Evolutionary conservation across 129 eudicot species (phyloP), one percentile per base, ranked within the genome.

Genomic region (Tagetes erecta): DNA sequence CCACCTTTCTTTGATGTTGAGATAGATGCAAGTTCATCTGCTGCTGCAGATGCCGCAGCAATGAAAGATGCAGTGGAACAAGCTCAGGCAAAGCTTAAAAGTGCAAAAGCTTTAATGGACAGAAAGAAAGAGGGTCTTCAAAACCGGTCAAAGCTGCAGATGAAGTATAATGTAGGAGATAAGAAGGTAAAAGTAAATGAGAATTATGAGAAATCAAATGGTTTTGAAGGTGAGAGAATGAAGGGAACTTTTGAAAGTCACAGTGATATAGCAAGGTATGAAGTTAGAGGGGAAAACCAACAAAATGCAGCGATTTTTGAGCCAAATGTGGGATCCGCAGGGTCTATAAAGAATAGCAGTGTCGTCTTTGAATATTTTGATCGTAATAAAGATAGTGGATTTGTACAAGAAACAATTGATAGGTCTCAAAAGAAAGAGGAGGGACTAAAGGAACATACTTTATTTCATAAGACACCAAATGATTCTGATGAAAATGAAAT

Each of bases 1-100:
- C 88, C 84, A 60, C 82, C 88, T 60, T 90, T 78, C 69, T 86
- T 84, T 83, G 96, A 89, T 62, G 92, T 86, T 76, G 95, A 93
- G 73, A 77, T 86, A 71, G 91, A 90, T 81, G 95, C 86, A 77
- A 77, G 84, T 64, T 80, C 88, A 55, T 91, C 96, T 69, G 84
- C 89, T 46, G 86, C 86, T 40, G 91, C 76, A 55, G 78, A 85
- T 84, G 87, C 86, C 62, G 89, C 86, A 20, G 89, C 91, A 67
- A 73, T 85, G 81, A 89, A 82, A 80, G 86, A 86, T 84, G 96
- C 88, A 60, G 84, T 87, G 76, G 83, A 78, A 70, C 88, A 79
- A 71, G 92, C 88, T 74, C 86, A 94, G 82, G 87, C 81, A 67
- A 87, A 90, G 72, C 85, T 82, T 35, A 84, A 49, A 76, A 83